Base-by-base conservation (phyloP, 2,329 filamentous ascomycete species). In the Arthrobotrys pseudoclavata region DNA sequence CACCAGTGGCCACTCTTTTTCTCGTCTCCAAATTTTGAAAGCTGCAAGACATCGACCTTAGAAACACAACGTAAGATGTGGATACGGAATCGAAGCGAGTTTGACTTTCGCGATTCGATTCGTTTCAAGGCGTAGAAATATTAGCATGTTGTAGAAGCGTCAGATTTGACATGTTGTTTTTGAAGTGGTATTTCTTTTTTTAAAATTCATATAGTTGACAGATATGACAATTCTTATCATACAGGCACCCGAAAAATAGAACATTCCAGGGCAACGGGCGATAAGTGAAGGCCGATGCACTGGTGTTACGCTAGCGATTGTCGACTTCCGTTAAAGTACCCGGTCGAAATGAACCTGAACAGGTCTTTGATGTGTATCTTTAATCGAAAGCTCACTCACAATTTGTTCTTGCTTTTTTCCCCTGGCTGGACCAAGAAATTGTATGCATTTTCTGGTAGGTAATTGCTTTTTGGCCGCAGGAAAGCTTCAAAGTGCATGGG, bases 21-120 rank as follows among this genome's bases (percentile, higher is more conserved):
- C 64, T 76, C 71, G 71, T 76, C 71, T 76, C 71, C 71, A 60
- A 68, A 55, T 63, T 76, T 76, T 53, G 48, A 57, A 64, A 69
- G 55, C 71, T 76, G 71, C 71, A 76, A 76, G 71, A 76, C 64
- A 69, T 76, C 37, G 64, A 50, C 57, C 47, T 69, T 63, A 69
- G 63, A 64, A 64, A 63, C 71, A 66, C 55, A 66, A 69, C 71
- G 37, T 64, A 37, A 50, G 55, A 69, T 76, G 45, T 76, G 48
- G 64, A 64, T 53, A 69, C 69, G 24, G 29, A 37, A 45, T 61
- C 26, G 18, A 57, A 50, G 48, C 53, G 24, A 57, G 70, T 69
- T 64, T 48, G 52, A 63, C 26, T 24, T n/a, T 42, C 24, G 42
- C 24, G 52, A 26, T 15, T 12, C 26, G 47, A 63, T 69, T 69